Percentiles rank a stretch among this genome's conserved stretches.
Evolutionary conservation across 2,329 filamentous ascomycete genomes (phyloP).

Genomic region (Colletotrichum siamense): DNA sequence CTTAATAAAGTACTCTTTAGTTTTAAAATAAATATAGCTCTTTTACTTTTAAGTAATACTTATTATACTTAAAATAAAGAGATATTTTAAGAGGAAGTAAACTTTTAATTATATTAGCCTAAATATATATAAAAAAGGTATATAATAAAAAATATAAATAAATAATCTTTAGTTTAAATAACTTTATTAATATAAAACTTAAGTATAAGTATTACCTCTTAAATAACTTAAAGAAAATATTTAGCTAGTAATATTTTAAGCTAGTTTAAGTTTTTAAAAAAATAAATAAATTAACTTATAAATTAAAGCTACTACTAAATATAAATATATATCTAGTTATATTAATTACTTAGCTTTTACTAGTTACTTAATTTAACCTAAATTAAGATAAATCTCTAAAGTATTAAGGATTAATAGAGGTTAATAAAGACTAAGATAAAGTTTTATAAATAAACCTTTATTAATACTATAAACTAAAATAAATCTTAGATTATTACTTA

Average conservation of each 20-base stretch:
- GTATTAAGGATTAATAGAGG: not conserved
- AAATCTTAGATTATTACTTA: not conserved
- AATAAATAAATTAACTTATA: too few species aligned
- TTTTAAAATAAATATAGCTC: not conserved
- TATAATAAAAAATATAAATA: not conserved
- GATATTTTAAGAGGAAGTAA: not conserved
- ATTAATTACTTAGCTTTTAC: fast-evolving
- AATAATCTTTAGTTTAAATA: not conserved
- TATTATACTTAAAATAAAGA: not conserved
- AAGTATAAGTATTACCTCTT: too few species aligned
- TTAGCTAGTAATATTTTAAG: too few species aligned
- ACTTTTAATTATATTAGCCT: not conserved
- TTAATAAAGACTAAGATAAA: not conserved
- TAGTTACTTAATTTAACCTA: fast-evolving
- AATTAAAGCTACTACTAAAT: not conserved
- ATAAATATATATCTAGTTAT: not conserved
- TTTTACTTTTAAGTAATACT: not conserved
- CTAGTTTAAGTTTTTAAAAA: fast-evolving
- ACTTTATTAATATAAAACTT: not conserved
- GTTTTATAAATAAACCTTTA: not conserved
- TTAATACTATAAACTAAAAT: not conserved
- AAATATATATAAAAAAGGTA: not conserved
- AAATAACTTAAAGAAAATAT: too few species aligned
- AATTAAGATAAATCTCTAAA: too few species aligned
- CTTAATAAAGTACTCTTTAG: not conserved